These are phyloP conservation scores for Coleophoma eucalyptorum DNA, from an alignment of 2,329 filamentous ascomycete genomes.

Conservation along the genomic window DNA sequence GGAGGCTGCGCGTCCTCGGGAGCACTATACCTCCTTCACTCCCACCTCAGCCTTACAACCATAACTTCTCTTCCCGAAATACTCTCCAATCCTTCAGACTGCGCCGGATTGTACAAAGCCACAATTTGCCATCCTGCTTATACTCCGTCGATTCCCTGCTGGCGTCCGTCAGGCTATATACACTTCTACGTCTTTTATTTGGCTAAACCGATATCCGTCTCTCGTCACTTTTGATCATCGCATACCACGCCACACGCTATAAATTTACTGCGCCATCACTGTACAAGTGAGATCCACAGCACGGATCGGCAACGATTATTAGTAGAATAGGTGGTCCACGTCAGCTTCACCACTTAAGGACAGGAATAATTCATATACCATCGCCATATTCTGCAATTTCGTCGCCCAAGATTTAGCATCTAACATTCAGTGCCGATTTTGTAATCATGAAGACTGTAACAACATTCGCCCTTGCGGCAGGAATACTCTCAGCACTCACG, in stretches of 20 bases:
- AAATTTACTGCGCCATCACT: too few relatives aligned
- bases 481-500: conserved; percentile 20
- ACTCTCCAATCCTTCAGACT: background rate
- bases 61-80: background rate
- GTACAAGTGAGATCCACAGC: too few relatives aligned
- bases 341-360: background rate
- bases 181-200: too few relatives aligned
- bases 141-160: background rate
- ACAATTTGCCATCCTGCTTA: background rate
- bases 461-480: conserved; percentile 19
- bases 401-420: background rate
- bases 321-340: too few relatives aligned
- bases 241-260: too few relatives aligned
- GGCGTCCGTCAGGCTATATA: background rate
- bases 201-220: too few relatives aligned
- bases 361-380: background rate
- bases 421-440: background rate
- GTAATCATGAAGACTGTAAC: conserved; percentile 22
- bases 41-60: background rate
- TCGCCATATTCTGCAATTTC: background rate
- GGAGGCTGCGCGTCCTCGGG: background rate
- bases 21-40: background rate
- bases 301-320: too few relatives aligned
- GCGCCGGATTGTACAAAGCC: background rate
- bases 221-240: too few relatives aligned